Evolutionary conservation across 306 rosid species (phyloP), one percentile per base, ranked within the genome.

Genomic region (Cicer cuneatum): DNA sequence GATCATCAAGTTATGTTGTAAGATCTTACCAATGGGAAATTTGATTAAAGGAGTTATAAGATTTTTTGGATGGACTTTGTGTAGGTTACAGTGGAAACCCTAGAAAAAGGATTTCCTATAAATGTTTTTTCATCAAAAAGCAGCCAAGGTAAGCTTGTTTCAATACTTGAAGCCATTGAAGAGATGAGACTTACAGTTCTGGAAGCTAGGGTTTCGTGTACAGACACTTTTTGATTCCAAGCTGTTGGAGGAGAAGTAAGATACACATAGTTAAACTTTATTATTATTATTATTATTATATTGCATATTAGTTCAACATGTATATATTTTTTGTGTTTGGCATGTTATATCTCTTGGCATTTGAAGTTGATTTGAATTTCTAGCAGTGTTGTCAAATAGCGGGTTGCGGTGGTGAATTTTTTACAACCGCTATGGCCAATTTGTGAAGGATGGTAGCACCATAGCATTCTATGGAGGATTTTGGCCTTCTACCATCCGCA

Each of bases 161-260:
- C 93, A 64, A 80, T 94, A 33, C 72, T 94, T 76, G 97, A 94
- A 74, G 95, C 80, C 73, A 90, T 92, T 41, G 97, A 92, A 84
- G 97, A 87, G 58, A 76, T 92, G 89, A 92, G 97, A 19, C 97
- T 94, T 6, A 83, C 74, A 37, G 96, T 94, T 14, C 79, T 83
- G 45, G 97, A 94, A 88, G 99, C 99, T 88, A 94, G 99, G 99
- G 97, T 89, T 92, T 92, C 99, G 40, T 94, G 99, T 77, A 81
- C 91, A 1, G 90, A 92, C 78, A 90, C 69, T 79, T 94, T 94
- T 69, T 88, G 78, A 41, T 86, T 94, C 74, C 93, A 89, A 81
- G 99, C 99, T 7, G 86, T 90, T 76, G 97, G 93, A 81, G 89
- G 87, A 79, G 95, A 92, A 71, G 98, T 94, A 90, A 88, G 89